Evolutionary conservation across 345 rosid species (phyloP).

Genomic region (Combretum micranthum): DNA sequence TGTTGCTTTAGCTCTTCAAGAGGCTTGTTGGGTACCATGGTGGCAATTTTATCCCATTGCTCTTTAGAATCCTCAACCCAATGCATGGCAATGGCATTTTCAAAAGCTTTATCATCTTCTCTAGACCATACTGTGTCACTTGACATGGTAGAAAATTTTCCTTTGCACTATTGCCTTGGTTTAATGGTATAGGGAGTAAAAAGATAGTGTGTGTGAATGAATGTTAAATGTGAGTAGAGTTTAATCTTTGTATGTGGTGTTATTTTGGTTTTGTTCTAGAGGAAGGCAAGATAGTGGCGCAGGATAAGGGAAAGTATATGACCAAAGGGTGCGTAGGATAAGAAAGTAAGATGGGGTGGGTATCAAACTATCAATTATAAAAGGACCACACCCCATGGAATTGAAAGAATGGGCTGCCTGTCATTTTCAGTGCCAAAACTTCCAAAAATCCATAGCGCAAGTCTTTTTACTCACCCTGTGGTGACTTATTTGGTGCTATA

Average conservation of each 20-base stretch:
- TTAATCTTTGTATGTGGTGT: conserved; percentile 1
- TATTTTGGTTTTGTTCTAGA: conserved; percentile 9
- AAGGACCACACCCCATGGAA: conserved; percentile 29
- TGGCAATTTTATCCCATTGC: conserved; percentile 60
- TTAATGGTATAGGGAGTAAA: neutral
- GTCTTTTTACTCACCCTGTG: too few species aligned
- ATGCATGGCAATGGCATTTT: conserved; percentile 69
- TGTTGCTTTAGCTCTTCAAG: conserved; percentile 55
- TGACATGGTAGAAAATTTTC: conserved; percentile 33
- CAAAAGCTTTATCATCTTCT: conserved; percentile 81
- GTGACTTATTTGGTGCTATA: too few species aligned
- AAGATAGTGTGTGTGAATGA: neutral
- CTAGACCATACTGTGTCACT: conserved; percentile 53
- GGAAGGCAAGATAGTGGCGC: conserved; percentile 1
- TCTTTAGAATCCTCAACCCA: conserved; percentile 44
- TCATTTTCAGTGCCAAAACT: conserved; percentile 7
- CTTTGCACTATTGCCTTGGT: too few species aligned
- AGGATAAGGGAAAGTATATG: neutral
- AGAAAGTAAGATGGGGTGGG: conserved; percentile 11
- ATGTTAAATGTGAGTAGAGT: conserved; percentile 4
- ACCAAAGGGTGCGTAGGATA: conserved; percentile 4
- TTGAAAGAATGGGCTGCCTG: conserved; percentile 16
- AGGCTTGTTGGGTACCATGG: conserved; percentile 60
- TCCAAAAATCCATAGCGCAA: too few species aligned
- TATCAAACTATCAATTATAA: conserved; percentile 25